A percentile compares a stretch with the other conserved stretches of the same genome.
These are phyloP conservation scores for Nakaseomyces uthaithaninus DNA, from an alignment of 1,139 yeast species.

Conservation along the genomic window DNA sequence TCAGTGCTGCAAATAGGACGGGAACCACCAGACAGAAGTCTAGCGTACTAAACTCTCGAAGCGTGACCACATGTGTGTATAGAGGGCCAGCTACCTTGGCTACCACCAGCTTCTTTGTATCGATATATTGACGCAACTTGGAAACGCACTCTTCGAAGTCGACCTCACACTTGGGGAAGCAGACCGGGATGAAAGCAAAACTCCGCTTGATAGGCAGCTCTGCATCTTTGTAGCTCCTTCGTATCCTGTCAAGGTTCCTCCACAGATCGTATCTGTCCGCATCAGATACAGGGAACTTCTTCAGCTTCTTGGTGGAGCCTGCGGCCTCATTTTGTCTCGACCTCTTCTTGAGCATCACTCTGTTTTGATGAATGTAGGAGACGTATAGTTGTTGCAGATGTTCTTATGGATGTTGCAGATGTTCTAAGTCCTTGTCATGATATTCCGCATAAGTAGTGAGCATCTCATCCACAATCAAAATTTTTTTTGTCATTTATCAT, in stretches of 20 bases:
- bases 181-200: constrained; percentile 16
- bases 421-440: background rate
- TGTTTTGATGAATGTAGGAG: too few relatives aligned
- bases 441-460: too few relatives aligned
- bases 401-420: background rate
- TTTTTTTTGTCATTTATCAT: too few relatives aligned
- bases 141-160: constrained; percentile 12
- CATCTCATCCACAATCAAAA: too few relatives aligned
- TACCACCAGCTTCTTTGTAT: constrained; percentile 13
- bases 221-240: constrained; percentile 12
- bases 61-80: constrained; percentile 7
- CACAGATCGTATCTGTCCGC: constrained; percentile 19
- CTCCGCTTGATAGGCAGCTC: constrained; percentile 18
- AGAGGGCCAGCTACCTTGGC: background rate
- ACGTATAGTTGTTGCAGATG: too few relatives aligned
- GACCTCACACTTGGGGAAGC: constrained; percentile 6
- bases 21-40: constrained; percentile 24
- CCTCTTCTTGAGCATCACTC: background rate
- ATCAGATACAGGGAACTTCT: background rate
- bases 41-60: constrained; percentile 18
- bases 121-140: constrained; percentile 16
- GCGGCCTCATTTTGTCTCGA: background rate
- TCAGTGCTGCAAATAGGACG: constrained; percentile 16
- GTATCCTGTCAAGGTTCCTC: constrained; percentile 21
- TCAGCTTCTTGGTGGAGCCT: background rate